These are phyloP conservation scores for Camelina laxa DNA, from an alignment of 345 rosid species.

Conservation along the genomic window DNA sequence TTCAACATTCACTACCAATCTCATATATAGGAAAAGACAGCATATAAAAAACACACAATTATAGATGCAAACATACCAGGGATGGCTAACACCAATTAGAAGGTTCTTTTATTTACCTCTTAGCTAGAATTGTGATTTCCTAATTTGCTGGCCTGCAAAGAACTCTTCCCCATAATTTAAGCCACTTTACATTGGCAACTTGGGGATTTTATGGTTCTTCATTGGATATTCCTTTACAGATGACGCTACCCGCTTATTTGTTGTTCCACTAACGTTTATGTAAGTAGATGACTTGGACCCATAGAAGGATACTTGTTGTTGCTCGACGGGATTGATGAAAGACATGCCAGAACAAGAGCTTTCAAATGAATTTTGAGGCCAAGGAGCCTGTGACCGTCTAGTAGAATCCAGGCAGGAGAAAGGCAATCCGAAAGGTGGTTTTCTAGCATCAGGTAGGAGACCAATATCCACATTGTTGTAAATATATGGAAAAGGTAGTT, in stretches of 20 bases:
- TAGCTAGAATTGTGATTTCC: not conserved
- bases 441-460: slow-evolving; percentile 41
- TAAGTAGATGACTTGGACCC: slow-evolving; percentile 40
- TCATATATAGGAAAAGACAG: too few species aligned
- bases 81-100: not conserved
- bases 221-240: slow-evolving; percentile 29
- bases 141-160: slow-evolving; percentile 3
- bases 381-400: slow-evolving; percentile 39
- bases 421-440: slow-evolving; percentile 49
- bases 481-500: slow-evolving; percentile 23
- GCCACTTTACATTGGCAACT: slow-evolving; percentile 44
- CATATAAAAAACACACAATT: too few species aligned
- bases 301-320: slow-evolving; percentile 36
- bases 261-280: slow-evolving; percentile 34
- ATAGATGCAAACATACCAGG: not conserved
- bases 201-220: slow-evolving; percentile 44
- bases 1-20: too few species aligned
- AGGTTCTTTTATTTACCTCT: not conserved
- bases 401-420: slow-evolving; percentile 48
- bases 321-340: slow-evolving; percentile 34
- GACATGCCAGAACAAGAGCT: slow-evolving; percentile 38
- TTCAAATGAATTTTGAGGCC: slow-evolving; percentile 45
- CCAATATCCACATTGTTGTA: slow-evolving; percentile 39
- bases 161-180: slow-evolving; percentile 27
- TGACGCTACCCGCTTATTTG: slow-evolving; percentile 48